Evolutionary conservation across 306 rosid genomes (phyloP).

Genomic region (Quercus glauca): DNA sequence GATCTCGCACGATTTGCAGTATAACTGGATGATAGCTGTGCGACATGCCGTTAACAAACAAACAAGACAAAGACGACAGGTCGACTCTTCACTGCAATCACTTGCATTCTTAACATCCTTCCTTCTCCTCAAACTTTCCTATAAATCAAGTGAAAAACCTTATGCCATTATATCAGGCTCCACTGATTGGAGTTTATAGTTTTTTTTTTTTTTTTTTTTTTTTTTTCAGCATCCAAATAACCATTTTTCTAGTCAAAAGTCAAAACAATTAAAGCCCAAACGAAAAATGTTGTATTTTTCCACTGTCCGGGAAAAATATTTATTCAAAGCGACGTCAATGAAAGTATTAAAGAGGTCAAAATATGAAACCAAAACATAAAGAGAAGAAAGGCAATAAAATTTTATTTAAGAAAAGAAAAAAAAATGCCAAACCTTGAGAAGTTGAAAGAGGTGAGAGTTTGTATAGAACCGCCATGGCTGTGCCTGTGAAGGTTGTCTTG

Average conservation of each 20-base stretch:
- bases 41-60: too few species aligned
- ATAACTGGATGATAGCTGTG: too few species aligned
- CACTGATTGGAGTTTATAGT: neutral
- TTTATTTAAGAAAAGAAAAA: neutral
- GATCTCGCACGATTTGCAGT: too few species aligned
- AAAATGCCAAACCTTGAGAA: neutral
- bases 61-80: too few species aligned
- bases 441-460: neutral
- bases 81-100: too few species aligned
- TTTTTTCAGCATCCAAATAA: neutral
- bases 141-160: neutral
- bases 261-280: neutral
- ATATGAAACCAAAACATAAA: neutral
- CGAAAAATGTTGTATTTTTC: neutral
- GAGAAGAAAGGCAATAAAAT: neutral
- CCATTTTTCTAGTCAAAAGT: neutral
- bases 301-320: neutral
- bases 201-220: neutral
- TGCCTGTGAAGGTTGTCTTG: too few species aligned
- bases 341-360: neutral
- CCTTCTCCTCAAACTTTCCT: neutral
- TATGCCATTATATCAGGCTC: neutral
- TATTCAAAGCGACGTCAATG: neutral
- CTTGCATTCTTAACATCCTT: neutral
- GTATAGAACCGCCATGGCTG: constrained; percentile 16